A percentile compares a stretch with the other conserved stretches of the same genome.
Conservation (phyloP, 2,329 filamentous ascomycete species). For the Ophiobolus disseminans region DNA sequence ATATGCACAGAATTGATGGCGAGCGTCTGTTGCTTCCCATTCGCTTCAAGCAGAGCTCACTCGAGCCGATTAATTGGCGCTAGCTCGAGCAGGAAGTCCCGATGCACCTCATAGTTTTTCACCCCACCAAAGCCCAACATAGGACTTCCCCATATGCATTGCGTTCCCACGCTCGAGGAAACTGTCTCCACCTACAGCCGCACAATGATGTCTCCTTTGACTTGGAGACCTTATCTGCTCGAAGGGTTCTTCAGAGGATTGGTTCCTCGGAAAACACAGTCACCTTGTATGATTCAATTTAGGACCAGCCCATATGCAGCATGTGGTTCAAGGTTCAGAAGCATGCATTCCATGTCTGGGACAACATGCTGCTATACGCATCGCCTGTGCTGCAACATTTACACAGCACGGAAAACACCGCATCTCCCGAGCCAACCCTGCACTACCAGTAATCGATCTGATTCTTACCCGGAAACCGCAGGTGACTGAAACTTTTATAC, state of each 20-base stretch:
- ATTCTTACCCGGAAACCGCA: not conserved
- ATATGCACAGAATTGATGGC: conserved; percentile 29
- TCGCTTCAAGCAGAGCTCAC: conserved; percentile 13
- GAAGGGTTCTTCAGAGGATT: too few species aligned
- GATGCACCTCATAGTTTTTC: conserved; percentile 13
- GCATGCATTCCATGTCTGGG: too few species aligned
- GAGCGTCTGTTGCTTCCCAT: conserved; percentile 29
- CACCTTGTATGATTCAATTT: too few species aligned
- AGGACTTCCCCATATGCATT: conserved; percentile 20
- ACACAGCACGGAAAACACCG: not conserved
- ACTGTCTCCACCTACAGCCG: too few species aligned
- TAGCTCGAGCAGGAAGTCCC: conserved; percentile 25
- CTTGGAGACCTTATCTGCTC: too few species aligned
- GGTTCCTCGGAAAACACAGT: too few species aligned
- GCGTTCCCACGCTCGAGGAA: too few species aligned
- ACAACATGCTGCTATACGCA: not conserved
- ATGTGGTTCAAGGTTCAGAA: too few species aligned
- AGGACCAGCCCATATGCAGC: too few species aligned
- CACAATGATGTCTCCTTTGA: too few species aligned
- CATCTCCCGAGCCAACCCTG: not conserved
- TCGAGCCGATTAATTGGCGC: conserved; percentile 11
- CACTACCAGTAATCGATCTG: not conserved
- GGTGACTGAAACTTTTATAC: not conserved
- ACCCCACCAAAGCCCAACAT: not conserved
- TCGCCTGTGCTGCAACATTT: not conserved